Evolutionary conservation across 106 monocot genomes (phyloP).

Genomic region (Acorus calamus): DNA sequence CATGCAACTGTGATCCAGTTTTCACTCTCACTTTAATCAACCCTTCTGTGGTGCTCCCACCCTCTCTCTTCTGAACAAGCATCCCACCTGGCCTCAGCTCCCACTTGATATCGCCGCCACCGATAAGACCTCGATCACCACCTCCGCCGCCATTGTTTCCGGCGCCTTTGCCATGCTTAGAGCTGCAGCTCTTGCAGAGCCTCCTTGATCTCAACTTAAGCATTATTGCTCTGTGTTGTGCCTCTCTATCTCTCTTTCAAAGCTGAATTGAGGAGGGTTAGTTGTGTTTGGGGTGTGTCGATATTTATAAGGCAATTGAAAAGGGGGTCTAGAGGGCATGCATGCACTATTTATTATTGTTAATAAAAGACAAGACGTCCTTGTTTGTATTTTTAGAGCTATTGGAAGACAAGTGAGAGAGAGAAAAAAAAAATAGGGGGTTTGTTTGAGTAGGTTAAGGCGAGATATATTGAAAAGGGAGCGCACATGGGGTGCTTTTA

Average conservation of each 20-base stretch:
- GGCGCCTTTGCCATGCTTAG: background rate
- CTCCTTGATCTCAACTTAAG: slow-evolving; percentile 36
- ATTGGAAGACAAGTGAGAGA: background rate
- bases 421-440: no score
- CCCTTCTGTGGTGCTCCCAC: slow-evolving; percentile 2
- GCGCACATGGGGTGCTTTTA: background rate
- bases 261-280: background rate
- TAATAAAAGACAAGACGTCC: slow-evolving; percentile 10
- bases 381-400: background rate
- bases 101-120: slow-evolving; percentile 39
- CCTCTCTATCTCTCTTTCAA: background rate
- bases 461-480: background rate
- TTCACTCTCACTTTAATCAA: slow-evolving; percentile 41
- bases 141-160: background rate
- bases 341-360: background rate
- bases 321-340: background rate
- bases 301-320: background rate
- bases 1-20: slow-evolving; percentile 31
- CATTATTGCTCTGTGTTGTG: slow-evolving; percentile 7
- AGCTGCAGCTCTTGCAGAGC: slow-evolving; percentile 36
- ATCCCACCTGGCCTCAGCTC: slow-evolving; percentile 67
- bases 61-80: slow-evolving; percentile 63
- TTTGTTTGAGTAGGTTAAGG: no score
- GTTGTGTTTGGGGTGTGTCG: background rate
- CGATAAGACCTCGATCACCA: background rate